phyloP scores from a whole-genome alignment of 2,329 filamentous ascomycete species.

The Gnomoniopsis smithogilvyi region DNA sequence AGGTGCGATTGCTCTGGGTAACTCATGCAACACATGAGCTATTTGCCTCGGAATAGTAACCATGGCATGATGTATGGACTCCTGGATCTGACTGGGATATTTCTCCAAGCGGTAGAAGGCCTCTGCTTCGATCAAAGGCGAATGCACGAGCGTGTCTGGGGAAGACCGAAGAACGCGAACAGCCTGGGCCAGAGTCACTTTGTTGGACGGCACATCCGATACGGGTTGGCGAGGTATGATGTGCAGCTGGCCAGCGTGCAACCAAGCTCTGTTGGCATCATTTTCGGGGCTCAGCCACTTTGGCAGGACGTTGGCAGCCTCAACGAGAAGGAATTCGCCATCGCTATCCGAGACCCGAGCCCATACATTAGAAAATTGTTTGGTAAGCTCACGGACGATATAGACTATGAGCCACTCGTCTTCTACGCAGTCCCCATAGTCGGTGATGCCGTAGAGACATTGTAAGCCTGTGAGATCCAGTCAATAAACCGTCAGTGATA shows the following conservation, averaged over 20 bases:
- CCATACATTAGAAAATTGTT: conserved; percentile 71
- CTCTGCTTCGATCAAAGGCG: conserved; percentile 74
- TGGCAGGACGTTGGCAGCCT: conserved; percentile 84
- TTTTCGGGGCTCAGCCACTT: conserved; percentile 91
- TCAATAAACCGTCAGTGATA: not conserved
- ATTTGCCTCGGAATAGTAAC: conserved; percentile 77
- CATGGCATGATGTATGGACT: conserved; percentile 72
- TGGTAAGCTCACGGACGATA: conserved; percentile 77
- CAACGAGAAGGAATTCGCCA: conserved; percentile 92
- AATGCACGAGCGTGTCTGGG: conserved; percentile 62
- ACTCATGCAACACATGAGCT: conserved; percentile 72
- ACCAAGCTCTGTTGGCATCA: conserved; percentile 85
- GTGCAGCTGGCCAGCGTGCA: conserved; percentile 71
- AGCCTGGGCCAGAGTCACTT: conserved; percentile 63
- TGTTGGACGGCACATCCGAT: conserved; percentile 31
- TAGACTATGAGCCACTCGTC: conserved; percentile 98
- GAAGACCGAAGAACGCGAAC: conserved; percentile 55
- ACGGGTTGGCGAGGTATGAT: conserved; percentile 61
- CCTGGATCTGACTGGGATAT: conserved; percentile 72
- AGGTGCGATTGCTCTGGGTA: conserved; percentile 73
- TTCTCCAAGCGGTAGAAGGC: conserved; percentile 85
- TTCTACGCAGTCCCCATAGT: conserved; percentile 91
- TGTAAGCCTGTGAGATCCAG: conserved; percentile 38
- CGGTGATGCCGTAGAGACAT: conserved; percentile 74
- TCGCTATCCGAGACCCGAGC: conserved; percentile 81